Conservation (phyloP, 2,329 filamentous ascomycete genomes). For the Fusarium acutatum region DNA sequence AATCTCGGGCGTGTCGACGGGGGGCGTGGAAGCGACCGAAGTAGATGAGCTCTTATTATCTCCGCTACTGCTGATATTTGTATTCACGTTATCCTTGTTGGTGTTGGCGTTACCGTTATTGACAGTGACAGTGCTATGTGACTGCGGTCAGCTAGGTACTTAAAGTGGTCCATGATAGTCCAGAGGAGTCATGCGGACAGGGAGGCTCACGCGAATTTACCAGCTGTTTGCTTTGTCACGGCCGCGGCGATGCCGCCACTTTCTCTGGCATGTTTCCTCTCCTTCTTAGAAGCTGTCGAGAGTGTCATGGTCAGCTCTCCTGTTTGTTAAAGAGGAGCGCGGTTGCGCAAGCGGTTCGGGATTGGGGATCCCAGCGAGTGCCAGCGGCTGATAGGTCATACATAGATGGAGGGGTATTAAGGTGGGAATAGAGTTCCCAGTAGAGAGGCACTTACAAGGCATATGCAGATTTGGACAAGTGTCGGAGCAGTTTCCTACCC, state of each 20-base stretch:
- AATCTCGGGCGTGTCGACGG: conserved; percentile 57
- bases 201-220: conserved; percentile 60
- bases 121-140: conserved; percentile 32
- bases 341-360: conserved; percentile 25
- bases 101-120: conserved; percentile 42
- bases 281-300: conserved; percentile 57
- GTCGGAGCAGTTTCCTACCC: conserved; percentile 47
- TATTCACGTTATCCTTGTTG: conserved; percentile 43
- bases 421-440: conserved; percentile 10
- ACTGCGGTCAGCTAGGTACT: conserved; percentile 38
- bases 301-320: conserved; percentile 38
- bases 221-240: conserved; percentile 61
- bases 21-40: conserved; percentile 56
- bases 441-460: conserved; percentile 46
- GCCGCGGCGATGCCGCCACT: conserved; percentile 61
- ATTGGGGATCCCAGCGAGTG: neutral
- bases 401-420: conserved; percentile 17
- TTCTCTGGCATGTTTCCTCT: conserved; percentile 65
- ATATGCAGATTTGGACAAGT: conserved; percentile 46
- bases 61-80: conserved; percentile 42
- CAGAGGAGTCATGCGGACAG: conserved; percentile 42
- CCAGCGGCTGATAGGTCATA: conserved; percentile 13
- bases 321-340: conserved; percentile 12
- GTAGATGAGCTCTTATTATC: conserved; percentile 48
- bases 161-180: conserved; percentile 7